Evolutionary conservation across 2,329 filamentous ascomycete species (phyloP).

Genomic region (Phialocephala sp.): DNA sequence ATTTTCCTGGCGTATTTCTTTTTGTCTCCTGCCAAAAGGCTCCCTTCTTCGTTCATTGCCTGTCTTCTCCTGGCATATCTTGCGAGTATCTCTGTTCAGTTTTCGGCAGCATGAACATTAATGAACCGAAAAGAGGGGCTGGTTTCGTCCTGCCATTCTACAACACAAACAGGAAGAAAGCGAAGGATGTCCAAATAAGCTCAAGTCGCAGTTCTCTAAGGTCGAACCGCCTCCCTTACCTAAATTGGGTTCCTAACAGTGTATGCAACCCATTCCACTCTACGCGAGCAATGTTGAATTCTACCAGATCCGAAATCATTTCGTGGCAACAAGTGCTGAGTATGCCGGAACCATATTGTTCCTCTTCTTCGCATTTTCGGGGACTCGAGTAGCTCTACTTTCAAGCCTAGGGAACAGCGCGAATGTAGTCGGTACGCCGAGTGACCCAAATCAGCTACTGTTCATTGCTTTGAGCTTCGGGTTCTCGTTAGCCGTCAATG

Average conservation of each 20-base stretch:
- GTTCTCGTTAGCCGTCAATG: constrained; percentile 53
- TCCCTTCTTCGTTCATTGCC: not conserved
- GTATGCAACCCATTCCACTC: constrained; percentile 17
- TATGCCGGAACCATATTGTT: constrained; percentile 38
- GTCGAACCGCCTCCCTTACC: constrained; percentile 31
- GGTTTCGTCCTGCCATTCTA: constrained; percentile 35
- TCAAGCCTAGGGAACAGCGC: constrained; percentile 36
- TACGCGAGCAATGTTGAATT: constrained; percentile 3
- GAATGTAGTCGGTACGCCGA: constrained; percentile 48
- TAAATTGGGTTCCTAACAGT: constrained; percentile 29
- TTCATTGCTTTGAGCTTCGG: constrained; percentile 40
- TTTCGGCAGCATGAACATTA: constrained; percentile 35
- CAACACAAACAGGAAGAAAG: constrained; percentile 19
- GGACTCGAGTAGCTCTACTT: constrained; percentile 33
- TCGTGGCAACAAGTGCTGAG: constrained; percentile 35
- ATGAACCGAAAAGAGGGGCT: constrained; percentile 29
- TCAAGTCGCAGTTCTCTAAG: constrained; percentile 29
- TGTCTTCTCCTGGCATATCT: not conserved
- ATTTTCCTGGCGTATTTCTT: not conserved
- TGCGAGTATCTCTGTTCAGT: not conserved
- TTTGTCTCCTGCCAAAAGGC: not conserved
- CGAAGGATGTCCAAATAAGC: constrained; percentile 11
- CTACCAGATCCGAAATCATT: constrained; percentile 32
- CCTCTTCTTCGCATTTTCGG: constrained; percentile 39
- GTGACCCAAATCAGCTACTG: constrained; percentile 47